A percentile compares a stretch with the other conserved stretches of the same genome.
phyloP scores from a whole-genome alignment of 2,329 filamentous ascomycete genomes.

The Clonostachys byssicola region DNA sequence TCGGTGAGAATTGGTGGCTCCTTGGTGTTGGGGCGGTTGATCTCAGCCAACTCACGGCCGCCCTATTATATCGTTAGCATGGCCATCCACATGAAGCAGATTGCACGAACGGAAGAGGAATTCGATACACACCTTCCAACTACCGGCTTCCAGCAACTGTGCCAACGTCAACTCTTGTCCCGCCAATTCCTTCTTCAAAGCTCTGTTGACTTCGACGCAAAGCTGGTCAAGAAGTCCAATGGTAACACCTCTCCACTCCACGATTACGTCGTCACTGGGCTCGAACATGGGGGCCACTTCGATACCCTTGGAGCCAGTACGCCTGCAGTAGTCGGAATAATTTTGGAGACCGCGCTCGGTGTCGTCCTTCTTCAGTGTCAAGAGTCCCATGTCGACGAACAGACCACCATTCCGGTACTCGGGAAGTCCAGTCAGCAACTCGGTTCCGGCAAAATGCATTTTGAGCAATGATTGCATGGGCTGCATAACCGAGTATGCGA shows the following conservation, averaged over 20 bases:
- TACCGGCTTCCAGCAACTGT: slow-evolving; percentile 91
- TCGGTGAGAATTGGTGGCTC: slow-evolving; percentile 95
- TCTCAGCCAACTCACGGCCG: slow-evolving; percentile 91
- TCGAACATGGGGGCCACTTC: slow-evolving; percentile 56
- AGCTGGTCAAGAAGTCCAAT: slow-evolving; percentile 55
- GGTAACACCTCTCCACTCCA: slow-evolving; percentile 63
- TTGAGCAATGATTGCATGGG: slow-evolving; percentile 80
- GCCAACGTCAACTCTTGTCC: slow-evolving; percentile 73
- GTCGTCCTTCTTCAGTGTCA: slow-evolving; percentile 71
- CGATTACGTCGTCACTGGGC: slow-evolving; percentile 55
- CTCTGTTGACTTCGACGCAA: slow-evolving; percentile 51
- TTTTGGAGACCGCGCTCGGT: slow-evolving; percentile 63
- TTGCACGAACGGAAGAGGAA: neutral
- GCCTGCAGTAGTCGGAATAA: slow-evolving; percentile 62
- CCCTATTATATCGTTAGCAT: slow-evolving; percentile 44
- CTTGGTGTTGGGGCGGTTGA: slow-evolving; percentile 92
- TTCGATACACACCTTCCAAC: slow-evolving; percentile 77
- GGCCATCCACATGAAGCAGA: slow-evolving; percentile 1
- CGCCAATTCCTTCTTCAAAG: slow-evolving; percentile 57
- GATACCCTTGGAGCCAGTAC: slow-evolving; percentile 60
- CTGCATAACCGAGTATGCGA: slow-evolving; percentile 89
- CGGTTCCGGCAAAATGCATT: slow-evolving; percentile 75
- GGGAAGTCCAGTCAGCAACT: slow-evolving; percentile 81
- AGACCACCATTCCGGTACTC: slow-evolving; percentile 92
- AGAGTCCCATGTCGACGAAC: slow-evolving; percentile 77